phyloP scores from a whole-genome alignment of 805 yeast species.

The Nakazawaea siamensis region DNA sequence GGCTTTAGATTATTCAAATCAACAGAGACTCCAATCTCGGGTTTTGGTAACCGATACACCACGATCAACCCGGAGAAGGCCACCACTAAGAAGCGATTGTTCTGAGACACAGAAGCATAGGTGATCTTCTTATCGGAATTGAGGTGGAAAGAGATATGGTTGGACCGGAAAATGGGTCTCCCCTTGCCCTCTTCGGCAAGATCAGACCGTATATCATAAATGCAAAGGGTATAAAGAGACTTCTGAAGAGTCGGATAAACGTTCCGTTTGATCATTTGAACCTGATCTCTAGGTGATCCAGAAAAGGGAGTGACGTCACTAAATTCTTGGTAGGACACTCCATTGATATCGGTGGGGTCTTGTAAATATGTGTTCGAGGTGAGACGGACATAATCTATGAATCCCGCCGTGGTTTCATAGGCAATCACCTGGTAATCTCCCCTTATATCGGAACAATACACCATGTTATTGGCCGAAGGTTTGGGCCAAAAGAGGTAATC shows the following conservation, averaged over 20 bases:
- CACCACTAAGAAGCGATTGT: conserved; percentile 6
- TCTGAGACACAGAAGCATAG: conserved; percentile 7
- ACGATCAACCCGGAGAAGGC: conserved; percentile 9
- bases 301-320: conserved; percentile 7
- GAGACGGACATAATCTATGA: conserved; percentile 1
- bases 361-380: neutral
- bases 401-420: conserved; percentile 2
- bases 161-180: conserved; percentile 1
- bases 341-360: conserved; percentile 1
- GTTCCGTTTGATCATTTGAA: conserved; percentile 1
- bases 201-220: conserved; percentile 5
- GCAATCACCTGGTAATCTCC: conserved; percentile 6
- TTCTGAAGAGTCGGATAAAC: conserved; percentile 5
- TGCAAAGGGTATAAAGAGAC: conserved; percentile 5
- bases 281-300: neutral
- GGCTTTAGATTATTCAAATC: conserved; percentile 2
- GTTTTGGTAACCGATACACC: conserved; percentile 5
- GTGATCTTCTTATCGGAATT: conserved; percentile 4
- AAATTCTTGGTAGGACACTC: neutral
- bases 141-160: conserved; percentile 5
- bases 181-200: neutral
- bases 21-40: neutral
- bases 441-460: conserved; percentile 6
- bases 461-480: conserved; percentile 5
- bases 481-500: conserved; percentile 10